Percentiles rank a stretch among this genome's conserved stretches.
These are phyloP conservation scores for Zelonia costaricensis DNA, from an alignment of 208 protist species.

Conservation along the genomic window DNA sequence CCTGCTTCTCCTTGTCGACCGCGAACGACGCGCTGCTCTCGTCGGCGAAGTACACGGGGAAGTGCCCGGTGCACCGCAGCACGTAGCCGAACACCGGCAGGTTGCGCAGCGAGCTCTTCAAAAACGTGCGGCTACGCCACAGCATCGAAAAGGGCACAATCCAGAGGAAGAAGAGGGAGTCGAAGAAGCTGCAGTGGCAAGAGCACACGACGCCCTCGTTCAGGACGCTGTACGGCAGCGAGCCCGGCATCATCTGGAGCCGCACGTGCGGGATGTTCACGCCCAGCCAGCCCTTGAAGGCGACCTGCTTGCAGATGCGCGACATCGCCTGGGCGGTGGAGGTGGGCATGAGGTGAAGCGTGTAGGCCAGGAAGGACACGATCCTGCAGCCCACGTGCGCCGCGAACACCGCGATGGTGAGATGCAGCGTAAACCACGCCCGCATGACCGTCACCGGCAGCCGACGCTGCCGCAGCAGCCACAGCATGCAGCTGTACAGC, in stretches of 20 bases:
- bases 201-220: slow-evolving; percentile 39
- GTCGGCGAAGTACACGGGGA: slow-evolving; percentile 79
- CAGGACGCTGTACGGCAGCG: slow-evolving; percentile 34
- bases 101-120: slow-evolving; percentile 59
- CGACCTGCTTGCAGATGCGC: slow-evolving; percentile 34
- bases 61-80: slow-evolving; percentile 56
- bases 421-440: slow-evolving; percentile 52
- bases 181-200: slow-evolving; percentile 81
- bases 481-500: slow-evolving; percentile 37
- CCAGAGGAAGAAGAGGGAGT: slow-evolving; percentile 59
- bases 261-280: slow-evolving; percentile 50
- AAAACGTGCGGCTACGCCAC: slow-evolving; percentile 47
- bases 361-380: slow-evolving; percentile 31
- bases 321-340: slow-evolving; percentile 31
- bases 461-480: slow-evolving; percentile 37
- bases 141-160: slow-evolving; percentile 39
- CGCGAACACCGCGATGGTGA: slow-evolving; percentile 28
- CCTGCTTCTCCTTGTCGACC: slow-evolving; percentile 79
- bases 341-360: slow-evolving; percentile 21
- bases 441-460: slow-evolving; percentile 53
- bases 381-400: slow-evolving; percentile 32
- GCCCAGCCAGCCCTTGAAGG: slow-evolving; percentile 41
- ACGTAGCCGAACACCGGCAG: slow-evolving; percentile 70
- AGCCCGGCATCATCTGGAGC: slow-evolving; percentile 47
- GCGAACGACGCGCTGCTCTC: slow-evolving; percentile 43